These are phyloP conservation scores for Coemansia umbellata DNA, from an alignment of 192 early-diverging fungal genomes.

Conservation along the genomic window DNA sequence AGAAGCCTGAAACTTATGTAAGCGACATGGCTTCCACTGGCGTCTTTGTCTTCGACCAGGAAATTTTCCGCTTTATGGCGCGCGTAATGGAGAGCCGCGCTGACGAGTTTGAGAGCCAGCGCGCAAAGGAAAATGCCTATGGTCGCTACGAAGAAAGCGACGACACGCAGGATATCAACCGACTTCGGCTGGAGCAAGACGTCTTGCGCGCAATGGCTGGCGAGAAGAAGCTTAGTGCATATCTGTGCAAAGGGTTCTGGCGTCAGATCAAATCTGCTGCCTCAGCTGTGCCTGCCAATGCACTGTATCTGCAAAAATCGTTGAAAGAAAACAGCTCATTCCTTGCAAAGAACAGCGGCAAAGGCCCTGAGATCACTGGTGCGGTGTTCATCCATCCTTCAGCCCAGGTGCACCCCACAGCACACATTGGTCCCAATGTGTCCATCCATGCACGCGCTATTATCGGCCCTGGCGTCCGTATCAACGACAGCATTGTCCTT, in stretches of 20 bases:
- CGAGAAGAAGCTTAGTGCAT: slow-evolving; percentile 80
- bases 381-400: slow-evolving; percentile 95
- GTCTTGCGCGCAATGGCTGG: slow-evolving; percentile 81
- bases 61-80: slow-evolving; percentile 83
- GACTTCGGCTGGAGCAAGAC: slow-evolving; percentile 89
- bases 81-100: slow-evolving; percentile 69
- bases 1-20: slow-evolving; percentile 95
- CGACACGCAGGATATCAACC: slow-evolving; percentile 55
- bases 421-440: slow-evolving; percentile 95
- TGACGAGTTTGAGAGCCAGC: slow-evolving; percentile 43
- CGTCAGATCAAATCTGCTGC: slow-evolving; percentile 94
- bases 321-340: slow-evolving; percentile 61
- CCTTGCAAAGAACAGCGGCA: slow-evolving; percentile 24
- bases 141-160: slow-evolving; percentile 34
- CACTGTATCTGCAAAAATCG: slow-evolving; percentile 85
- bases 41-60: slow-evolving; percentile 88
- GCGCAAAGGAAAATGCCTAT: slow-evolving; percentile 55
- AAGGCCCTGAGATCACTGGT: slow-evolving; percentile 76
- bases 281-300: slow-evolving; percentile 92
- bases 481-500: slow-evolving; percentile 90
- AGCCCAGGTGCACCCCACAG: slow-evolving; percentile 87
- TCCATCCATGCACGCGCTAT: slow-evolving; percentile 86
- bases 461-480: slow-evolving; percentile 87
- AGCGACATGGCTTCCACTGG: slow-evolving; percentile 94
- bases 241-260: slow-evolving; percentile 88